A percentile compares a stretch with the other conserved stretches of the same genome.
Conservation (phyloP, 192 early-diverging fungal species). For the Coemansia sp. region DNA sequence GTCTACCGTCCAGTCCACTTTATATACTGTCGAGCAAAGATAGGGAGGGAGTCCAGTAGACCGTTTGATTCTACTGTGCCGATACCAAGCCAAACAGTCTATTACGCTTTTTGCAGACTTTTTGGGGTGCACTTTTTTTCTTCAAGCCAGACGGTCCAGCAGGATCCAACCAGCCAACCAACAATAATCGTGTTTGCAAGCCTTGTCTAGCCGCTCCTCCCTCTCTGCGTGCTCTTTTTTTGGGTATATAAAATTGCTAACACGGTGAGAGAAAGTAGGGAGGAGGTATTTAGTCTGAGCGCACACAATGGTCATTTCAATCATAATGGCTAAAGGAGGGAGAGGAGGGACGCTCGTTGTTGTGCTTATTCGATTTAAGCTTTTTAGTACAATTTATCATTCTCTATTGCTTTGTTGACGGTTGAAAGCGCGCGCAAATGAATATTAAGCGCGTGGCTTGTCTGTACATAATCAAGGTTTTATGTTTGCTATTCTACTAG, state of each 20-base stretch:
- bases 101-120: background rate
- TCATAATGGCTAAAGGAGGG: background rate
- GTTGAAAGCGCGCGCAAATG: background rate
- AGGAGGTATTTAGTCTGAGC: background rate
- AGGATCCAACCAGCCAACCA: background rate
- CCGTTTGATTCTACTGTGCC: conserved; percentile 5
- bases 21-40: background rate
- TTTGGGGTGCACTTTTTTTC: background rate
- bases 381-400: conserved; percentile 1
- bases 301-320: background rate
- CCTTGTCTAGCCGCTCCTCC: background rate
- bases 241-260: background rate
- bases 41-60: conserved; percentile 1
- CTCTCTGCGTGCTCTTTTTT: background rate
- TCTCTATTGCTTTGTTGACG: background rate
- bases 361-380: conserved; percentile 1
- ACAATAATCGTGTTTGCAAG: background rate
- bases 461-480: background rate
- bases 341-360: conserved; percentile 1
- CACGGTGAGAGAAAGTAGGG: background rate
- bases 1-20: background rate
- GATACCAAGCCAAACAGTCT: conserved; percentile 1
- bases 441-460: background rate
- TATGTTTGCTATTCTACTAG: background rate
- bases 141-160: background rate